These are phyloP conservation scores for Mollisia scopiformis DNA, from an alignment of 2,329 filamentous ascomycete species.

Conservation along the genomic window DNA sequence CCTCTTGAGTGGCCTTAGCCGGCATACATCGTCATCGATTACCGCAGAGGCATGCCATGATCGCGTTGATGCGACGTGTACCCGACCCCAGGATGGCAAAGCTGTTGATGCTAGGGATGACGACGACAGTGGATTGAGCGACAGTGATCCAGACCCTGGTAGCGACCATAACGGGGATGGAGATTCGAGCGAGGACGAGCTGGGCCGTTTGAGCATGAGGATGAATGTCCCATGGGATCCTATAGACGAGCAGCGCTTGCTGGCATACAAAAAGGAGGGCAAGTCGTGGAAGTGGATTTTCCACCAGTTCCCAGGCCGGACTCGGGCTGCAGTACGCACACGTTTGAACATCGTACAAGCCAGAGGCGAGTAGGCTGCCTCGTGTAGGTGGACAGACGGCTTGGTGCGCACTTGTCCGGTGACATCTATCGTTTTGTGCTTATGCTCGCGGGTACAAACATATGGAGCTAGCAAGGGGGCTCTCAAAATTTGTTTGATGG, in stretches of 20 bases:
- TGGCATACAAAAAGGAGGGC: slow-evolving; percentile 8
- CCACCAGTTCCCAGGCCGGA: slow-evolving; percentile 3
- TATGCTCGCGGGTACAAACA: background rate
- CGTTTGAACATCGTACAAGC: slow-evolving; percentile 6
- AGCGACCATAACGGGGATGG: slow-evolving; percentile 2
- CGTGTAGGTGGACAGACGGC: background rate
- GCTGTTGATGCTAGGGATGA: slow-evolving; percentile 18
- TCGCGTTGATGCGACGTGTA: slow-evolving; percentile 11
- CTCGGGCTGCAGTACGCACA: slow-evolving; percentile 7
- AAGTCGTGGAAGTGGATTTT: slow-evolving; percentile 25
- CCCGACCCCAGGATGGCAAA: slow-evolving; percentile 16
- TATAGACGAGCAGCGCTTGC: background rate
- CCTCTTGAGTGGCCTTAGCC: slow-evolving; percentile 12
- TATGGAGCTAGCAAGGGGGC: background rate
- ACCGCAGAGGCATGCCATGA: slow-evolving; percentile 15
- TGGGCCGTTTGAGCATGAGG: background rate
- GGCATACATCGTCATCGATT: slow-evolving; percentile 11
- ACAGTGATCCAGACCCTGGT: background rate
- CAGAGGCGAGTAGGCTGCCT: slow-evolving; percentile 5
- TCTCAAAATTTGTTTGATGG: background rate
- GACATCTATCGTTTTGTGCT: background rate
- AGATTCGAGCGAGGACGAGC: slow-evolving; percentile 4
- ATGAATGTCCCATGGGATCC: background rate
- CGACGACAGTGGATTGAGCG: slow-evolving; percentile 7
- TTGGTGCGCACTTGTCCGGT: slow-evolving; percentile 1